Evolutionary conservation across 768 basidiomycete genomes (phyloP).

Genomic region (Lanmaoa rubissima): DNA sequence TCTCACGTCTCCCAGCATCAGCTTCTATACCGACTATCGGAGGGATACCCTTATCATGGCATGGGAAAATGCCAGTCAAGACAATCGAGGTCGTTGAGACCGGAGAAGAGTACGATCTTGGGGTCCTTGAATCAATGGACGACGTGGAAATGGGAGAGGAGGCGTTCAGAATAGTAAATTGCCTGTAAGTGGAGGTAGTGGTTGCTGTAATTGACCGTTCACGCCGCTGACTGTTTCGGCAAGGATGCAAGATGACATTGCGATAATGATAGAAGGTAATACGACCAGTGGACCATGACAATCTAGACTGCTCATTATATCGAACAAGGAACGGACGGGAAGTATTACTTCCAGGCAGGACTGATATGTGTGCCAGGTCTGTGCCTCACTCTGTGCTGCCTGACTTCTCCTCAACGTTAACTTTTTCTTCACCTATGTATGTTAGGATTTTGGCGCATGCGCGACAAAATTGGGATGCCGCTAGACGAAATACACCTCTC

Average conservation of each 20-base stretch:
- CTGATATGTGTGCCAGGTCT: constrained; percentile 65
- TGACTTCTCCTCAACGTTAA: neutral
- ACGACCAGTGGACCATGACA: neutral
- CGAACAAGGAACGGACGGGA: constrained; percentile 56
- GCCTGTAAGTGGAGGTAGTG: constrained; percentile 47
- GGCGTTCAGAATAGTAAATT: constrained; percentile 60
- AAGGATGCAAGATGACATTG: constrained; percentile 59
- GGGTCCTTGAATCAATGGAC: constrained; percentile 28
- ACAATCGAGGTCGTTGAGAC: constrained; percentile 54
- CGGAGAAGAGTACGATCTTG: constrained; percentile 51
- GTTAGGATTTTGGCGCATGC: constrained; percentile 74
- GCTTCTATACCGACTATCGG: constrained; percentile 18
- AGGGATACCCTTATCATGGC: constrained; percentile 36
- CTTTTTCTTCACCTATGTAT: neutral
- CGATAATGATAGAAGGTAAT: constrained; percentile 59
- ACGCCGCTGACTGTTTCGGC: neutral
- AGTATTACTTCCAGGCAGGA: constrained; percentile 76
- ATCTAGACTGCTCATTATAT: neutral
- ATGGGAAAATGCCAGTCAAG: constrained; percentile 48
- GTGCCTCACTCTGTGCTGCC: constrained; percentile 7
- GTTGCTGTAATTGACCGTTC: neutral
- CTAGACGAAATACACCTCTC: constrained; percentile 66
- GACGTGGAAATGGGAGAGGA: constrained; percentile 40
- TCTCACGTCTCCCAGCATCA: constrained; percentile 38
- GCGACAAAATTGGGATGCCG: constrained; percentile 73